Percentiles rank a stretch among this genome's conserved stretches.
These are phyloP conservation scores for Phialocephala sp. DNA, from an alignment of 2,329 filamentous ascomycete genomes.

Conservation along the genomic window DNA sequence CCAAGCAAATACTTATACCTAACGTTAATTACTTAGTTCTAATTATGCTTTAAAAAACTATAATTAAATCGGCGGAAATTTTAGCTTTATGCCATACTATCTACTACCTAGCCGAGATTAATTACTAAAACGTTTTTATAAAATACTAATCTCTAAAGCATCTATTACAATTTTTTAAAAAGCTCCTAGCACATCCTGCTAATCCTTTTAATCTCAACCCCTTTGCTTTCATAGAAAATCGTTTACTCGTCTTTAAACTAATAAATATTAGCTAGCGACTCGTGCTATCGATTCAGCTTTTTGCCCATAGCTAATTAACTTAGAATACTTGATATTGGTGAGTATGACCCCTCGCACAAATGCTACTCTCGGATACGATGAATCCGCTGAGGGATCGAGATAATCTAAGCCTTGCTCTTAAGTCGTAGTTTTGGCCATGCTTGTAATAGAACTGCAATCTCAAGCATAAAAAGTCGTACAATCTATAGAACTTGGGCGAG, in stretches of 20 bases:
- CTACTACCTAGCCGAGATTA: too few relatives aligned
- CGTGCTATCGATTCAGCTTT: neutral
- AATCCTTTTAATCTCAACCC: slow-evolving; percentile 6
- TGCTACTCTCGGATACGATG: neutral
- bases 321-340: neutral
- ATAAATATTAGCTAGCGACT: slow-evolving; percentile 17
- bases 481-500: slow-evolving; percentile 8
- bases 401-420: neutral
- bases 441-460: slow-evolving; percentile 6
- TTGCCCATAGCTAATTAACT: neutral
- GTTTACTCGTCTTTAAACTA: slow-evolving; percentile 4
- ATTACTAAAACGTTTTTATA: too few relatives aligned
- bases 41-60: too few relatives aligned
- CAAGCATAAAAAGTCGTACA: slow-evolving; percentile 4
- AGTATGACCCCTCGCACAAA: neutral
- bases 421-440: neutral
- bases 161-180: neutral
- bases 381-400: too few relatives aligned
- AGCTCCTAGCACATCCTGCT: slow-evolving; percentile 10
- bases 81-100: too few relatives aligned
- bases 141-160: neutral
- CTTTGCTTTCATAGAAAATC: slow-evolving; percentile 4
- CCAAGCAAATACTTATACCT: too few relatives aligned
- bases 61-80: too few relatives aligned
- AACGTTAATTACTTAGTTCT: too few relatives aligned